Base-by-base conservation (phyloP, 2,329 filamentous ascomycete genomes). In the Daldinia eschscholtzii region DNA sequence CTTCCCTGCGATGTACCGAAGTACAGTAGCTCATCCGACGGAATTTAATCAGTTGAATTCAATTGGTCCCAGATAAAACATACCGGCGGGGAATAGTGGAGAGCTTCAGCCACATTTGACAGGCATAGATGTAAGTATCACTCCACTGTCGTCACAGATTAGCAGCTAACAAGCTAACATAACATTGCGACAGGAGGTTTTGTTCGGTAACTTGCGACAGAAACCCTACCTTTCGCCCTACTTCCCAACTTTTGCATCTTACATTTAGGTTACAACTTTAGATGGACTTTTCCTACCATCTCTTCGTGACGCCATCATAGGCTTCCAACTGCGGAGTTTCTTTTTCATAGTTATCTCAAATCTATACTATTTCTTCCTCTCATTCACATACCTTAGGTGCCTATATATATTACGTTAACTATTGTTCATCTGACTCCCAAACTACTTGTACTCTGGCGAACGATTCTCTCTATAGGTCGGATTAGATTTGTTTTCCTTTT, bases 101-200 rank as follows among this genome's bases (percentile, higher is more conserved):
- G 60, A 71, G 69, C 69, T 71, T 61, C 57, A 71, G 68, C 68
- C 68, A 71, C 66, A 65, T 12, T 44, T 44, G 61, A 59, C 20
- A 52, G 44, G 30, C 15, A 46, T 30, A 23, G 48, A 37, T 42
- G 57, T 61, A 68, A 48, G 12, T 70, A 53, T 35, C 48, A 18
- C 48, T 33, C 28, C 64, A 26, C 58, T 69, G 66, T 71, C 68
- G 68, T 71, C 68, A 71, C 68, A 64, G 50, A 20, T 23, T 23
- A 33, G 12, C 15, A 12, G 28, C 50, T 35, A 18, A 26, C 13
- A 61, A n/a, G 26, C 20, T 35, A 35, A 35, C 48, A 60, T 62
- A 37, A 46, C 48, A 60, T 62, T 68, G 62, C 68, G 65, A 65
- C 61, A 42, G 26, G 57, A 33, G 30, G 26, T 46, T 35, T 35